Evolutionary conservation across 208 protist genomes (phyloP).

Genomic region (Balamuthia mandrillaris): DNA sequence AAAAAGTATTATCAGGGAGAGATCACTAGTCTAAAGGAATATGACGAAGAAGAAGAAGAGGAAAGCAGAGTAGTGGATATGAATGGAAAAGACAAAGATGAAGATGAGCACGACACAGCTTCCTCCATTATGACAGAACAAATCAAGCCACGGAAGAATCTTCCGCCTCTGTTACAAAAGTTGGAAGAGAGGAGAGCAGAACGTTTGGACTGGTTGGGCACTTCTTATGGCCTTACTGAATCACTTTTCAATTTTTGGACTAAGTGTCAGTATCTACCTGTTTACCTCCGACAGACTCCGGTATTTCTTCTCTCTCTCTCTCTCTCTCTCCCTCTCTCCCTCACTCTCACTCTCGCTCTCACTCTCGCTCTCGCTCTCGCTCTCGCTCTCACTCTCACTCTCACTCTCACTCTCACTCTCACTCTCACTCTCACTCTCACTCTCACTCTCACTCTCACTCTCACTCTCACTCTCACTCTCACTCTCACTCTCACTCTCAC

Average conservation of each 20-base stretch:
- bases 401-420: too few relatives aligned
- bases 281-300: slow-evolving; percentile 62
- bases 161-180: slow-evolving; percentile 65
- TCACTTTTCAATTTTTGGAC: slow-evolving; percentile 96
- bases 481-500: too few relatives aligned
- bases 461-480: too few relatives aligned
- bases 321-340: too few relatives aligned
- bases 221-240: slow-evolving; percentile 92
- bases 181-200: slow-evolving; percentile 73
- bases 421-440: too few relatives aligned
- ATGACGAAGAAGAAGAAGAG: too few relatives aligned
- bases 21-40: slow-evolving; percentile 65
- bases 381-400: too few relatives aligned
- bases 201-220: slow-evolving; percentile 93
- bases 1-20: slow-evolving; percentile 89
- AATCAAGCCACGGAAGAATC: slow-evolving; percentile 48
- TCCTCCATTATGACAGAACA: slow-evolving; percentile 49
- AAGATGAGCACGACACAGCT: neutral
- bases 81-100: too few relatives aligned
- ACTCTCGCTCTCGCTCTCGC: too few relatives aligned
- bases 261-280: slow-evolving; percentile 59
- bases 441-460: too few relatives aligned
- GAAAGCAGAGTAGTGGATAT: neutral
- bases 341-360: too few relatives aligned
- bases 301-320: too few relatives aligned